These are phyloP conservation scores for Lactarius deliciosus DNA, from an alignment of 768 basidiomycete species.

Conservation along the genomic window DNA sequence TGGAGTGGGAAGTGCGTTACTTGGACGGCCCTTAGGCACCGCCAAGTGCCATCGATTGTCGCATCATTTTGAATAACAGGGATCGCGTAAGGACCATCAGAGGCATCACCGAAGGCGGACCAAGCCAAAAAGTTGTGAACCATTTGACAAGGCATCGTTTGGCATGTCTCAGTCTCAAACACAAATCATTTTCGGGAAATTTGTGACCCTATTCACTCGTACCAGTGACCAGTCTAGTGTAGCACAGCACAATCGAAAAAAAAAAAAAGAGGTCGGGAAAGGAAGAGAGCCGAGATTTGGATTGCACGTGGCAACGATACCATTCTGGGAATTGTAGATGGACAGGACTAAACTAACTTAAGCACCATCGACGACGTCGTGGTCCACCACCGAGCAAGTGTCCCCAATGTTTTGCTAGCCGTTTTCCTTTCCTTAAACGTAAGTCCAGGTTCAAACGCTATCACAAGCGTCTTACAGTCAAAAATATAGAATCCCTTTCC, in stretches of 20 bases:
- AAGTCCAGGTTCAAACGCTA: neutral
- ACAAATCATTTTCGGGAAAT: neutral
- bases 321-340: neutral
- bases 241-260: neutral
- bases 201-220: neutral
- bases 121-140: neutral
- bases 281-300: neutral
- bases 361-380: neutral
- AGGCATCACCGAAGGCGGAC: neutral
- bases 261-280: neutral
- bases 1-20: too few relatives aligned
- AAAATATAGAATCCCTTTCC: slow-evolving; percentile 12
- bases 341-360: neutral
- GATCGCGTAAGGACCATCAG: too few relatives aligned
- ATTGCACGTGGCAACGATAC: neutral
- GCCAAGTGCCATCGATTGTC: neutral
- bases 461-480: neutral
- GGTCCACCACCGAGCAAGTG: too few relatives aligned
- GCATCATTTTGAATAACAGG: neutral
- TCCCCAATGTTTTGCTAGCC: slow-evolving; percentile 16
- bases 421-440: neutral
- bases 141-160: neutral
- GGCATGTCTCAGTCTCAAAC: neutral
- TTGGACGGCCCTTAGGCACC: neutral
- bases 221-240: too few relatives aligned